Evolutionary conservation across 768 basidiomycete species (phyloP).

Genomic region (Pilatotrama ljubarskyi): DNA sequence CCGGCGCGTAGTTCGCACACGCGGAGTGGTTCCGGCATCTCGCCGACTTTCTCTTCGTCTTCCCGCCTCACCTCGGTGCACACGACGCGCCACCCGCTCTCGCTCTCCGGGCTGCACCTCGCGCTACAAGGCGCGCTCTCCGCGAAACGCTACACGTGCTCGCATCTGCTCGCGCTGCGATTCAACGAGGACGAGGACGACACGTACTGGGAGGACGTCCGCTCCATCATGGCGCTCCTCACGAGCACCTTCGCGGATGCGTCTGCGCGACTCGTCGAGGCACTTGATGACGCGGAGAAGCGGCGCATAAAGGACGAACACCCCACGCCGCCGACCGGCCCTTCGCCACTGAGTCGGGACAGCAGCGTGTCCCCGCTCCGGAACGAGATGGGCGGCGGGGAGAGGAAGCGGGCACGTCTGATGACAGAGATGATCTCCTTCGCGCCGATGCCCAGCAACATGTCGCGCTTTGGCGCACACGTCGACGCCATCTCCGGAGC

Average conservation of each 20-base stretch:
- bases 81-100: conserved; percentile 62
- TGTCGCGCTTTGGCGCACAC: conserved; percentile 72
- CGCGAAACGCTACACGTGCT: conserved; percentile 74
- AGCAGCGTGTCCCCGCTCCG: conserved; percentile 12
- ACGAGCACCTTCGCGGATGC: conserved; percentile 69
- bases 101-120: conserved; percentile 59
- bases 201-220: conserved; percentile 83
- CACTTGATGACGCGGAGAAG: conserved; percentile 60
- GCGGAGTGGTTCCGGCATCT: conserved; percentile 9
- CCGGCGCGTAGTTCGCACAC: conserved; percentile 7
- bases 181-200: conserved; percentile 70
- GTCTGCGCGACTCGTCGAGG: conserved; percentile 58
- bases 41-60: conserved; percentile 32
- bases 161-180: conserved; percentile 77
- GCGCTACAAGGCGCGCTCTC: conserved; percentile 67
- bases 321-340: conserved; percentile 37
- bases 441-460: conserved; percentile 71
- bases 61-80: conserved; percentile 68
- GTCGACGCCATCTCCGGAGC: conserved; percentile 69
- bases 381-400: background rate
- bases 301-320: conserved; percentile 51
- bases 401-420: conserved; percentile 3
- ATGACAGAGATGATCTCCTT: conserved; percentile 47
- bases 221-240: conserved; percentile 69
- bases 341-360: conserved; percentile 5